Base-by-base conservation (phyloP, 2,329 filamentous ascomycete species). In the Alternaria infectoria region DNA sequence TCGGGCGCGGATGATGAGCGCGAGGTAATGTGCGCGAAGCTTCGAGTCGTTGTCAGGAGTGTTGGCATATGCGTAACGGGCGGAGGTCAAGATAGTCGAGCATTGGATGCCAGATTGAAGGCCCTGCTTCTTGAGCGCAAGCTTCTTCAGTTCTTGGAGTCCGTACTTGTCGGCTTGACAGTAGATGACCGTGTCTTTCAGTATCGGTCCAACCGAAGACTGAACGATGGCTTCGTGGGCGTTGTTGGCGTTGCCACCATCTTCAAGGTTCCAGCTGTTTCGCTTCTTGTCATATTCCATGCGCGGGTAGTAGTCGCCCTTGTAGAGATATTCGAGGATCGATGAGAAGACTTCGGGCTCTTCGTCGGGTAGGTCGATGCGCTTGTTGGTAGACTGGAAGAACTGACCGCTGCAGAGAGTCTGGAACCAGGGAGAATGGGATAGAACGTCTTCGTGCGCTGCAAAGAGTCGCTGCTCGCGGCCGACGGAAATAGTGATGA, bases 31-130 rank as follows among this genome's bases (percentile, higher is more conserved):
- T 23, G 93, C 93, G 62, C 94, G 88, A 57, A 97, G 86, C 81
- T 94, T 94, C n/a, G 92, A 95, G 83, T 97, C 94, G 21, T 86
- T 92, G 77, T 97, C 93, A 4, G 93, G 93, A 0, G 94, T 97
- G 81, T 97, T 89, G 73, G 89, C 89, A 78, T 97, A 97, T 19
- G 93, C 93, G 74, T 92, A 97, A 55, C 93, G 89, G n/a, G 94
- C 94, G 50, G 92, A 96, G 1, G 91, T 85, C 21, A 97, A 84
- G 74, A 97, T 97, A 64, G 92, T 96, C 81, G 88, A 90, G 81
- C 91, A 93, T 73, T 93, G 90, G 58, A 96, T 92, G 56, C 92
- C 92, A 5, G 90, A 91, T 74, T 94, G 93, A 59, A 97, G 88
- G 54, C 93, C 93, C 80, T 97, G 94, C 82, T 97, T 97, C 60